Conservation (phyloP, 2,329 filamentous ascomycete genomes). For the Trichothecium roseum region DNA sequence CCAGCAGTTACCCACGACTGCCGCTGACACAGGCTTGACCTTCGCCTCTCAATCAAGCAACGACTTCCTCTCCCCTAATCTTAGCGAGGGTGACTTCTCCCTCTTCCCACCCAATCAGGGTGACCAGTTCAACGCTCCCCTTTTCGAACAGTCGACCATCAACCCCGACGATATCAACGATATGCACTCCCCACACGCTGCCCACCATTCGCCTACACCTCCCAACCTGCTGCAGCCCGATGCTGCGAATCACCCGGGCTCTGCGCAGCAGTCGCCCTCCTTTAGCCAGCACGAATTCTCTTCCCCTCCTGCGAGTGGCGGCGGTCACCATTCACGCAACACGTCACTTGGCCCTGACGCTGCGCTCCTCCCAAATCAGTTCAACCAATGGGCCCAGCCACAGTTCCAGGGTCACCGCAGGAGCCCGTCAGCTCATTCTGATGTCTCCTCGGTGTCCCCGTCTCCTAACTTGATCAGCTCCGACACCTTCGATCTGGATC, state of each 20-base stretch:
- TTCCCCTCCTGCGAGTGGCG: constrained; percentile 19
- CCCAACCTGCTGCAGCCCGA: constrained; percentile 44
- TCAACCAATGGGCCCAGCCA: constrained; percentile 41
- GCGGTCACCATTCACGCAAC: constrained; percentile 42
- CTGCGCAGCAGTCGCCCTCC: constrained; percentile 45
- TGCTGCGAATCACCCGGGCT: constrained; percentile 27
- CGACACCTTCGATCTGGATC: constrained; percentile 67
- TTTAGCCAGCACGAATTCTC: constrained; percentile 48
- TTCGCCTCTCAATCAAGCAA: constrained; percentile 32
- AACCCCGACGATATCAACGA: constrained; percentile 36
- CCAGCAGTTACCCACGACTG: constrained; percentile 27
- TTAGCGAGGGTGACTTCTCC: constrained; percentile 49
- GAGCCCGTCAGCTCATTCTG: constrained; percentile 82
- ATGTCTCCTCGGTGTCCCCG: constrained; percentile 74
- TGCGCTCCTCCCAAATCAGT: constrained; percentile 42
- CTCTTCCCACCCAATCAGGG: constrained; percentile 49
- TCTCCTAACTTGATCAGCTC: constrained; percentile 73
- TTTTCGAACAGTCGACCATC: constrained; percentile 42
- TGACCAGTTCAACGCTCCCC: constrained; percentile 50
- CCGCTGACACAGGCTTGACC: constrained; percentile 24
- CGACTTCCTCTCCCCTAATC: constrained; percentile 38
- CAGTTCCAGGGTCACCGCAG: constrained; percentile 76
- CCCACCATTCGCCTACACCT: constrained; percentile 44
- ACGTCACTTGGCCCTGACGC: constrained; percentile 45
- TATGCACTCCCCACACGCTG: constrained; percentile 44